Percentiles rank a stretch among this genome's conserved stretches.
phyloP scores from a whole-genome alignment of 805 yeast genomes.

The Candida orba region DNA sequence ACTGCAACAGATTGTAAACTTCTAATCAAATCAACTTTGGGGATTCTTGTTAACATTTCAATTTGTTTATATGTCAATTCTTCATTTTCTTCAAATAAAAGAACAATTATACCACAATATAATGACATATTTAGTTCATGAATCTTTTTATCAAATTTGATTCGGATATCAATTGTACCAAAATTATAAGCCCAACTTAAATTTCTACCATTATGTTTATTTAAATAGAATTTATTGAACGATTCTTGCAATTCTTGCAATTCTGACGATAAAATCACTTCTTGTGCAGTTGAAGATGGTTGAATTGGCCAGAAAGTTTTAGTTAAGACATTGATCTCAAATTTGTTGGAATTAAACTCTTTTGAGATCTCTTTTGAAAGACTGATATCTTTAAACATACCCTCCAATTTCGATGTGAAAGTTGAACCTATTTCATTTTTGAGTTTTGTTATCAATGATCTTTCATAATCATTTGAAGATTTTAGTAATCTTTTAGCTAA shows the following conservation, averaged over 20 bases:
- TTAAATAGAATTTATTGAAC: slow-evolving; percentile 46
- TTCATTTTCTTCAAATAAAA: slow-evolving; percentile 59
- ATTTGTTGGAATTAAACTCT: slow-evolving; percentile 33
- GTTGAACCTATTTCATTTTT: slow-evolving; percentile 75
- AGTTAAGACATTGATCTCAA: slow-evolving; percentile 50
- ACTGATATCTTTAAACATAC: slow-evolving; percentile 79
- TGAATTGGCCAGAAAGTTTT: slow-evolving; percentile 65
- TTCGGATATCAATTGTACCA: slow-evolving; percentile 75
- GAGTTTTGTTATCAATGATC: slow-evolving; percentile 55
- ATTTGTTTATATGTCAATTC: slow-evolving; percentile 56
- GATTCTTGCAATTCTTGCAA: slow-evolving; percentile 34
- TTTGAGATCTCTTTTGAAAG: slow-evolving; percentile 42
- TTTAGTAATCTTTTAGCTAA: slow-evolving; percentile 71
- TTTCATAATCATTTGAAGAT: slow-evolving; percentile 56
- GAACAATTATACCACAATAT: slow-evolving; percentile 68
- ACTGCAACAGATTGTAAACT: slow-evolving; percentile 80
- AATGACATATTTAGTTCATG: slow-evolving; percentile 80
- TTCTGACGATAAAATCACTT: slow-evolving; percentile 35
- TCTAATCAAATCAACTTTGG: slow-evolving; percentile 63
- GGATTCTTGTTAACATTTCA: slow-evolving; percentile 57
- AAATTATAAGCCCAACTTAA: slow-evolving; percentile 76
- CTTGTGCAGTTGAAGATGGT: slow-evolving; percentile 21
- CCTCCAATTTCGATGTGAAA: slow-evolving; percentile 72
- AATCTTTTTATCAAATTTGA: slow-evolving; percentile 57
- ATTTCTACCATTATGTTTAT: slow-evolving; percentile 49